Conservation (phyloP, 2,329 filamentous ascomycete genomes). For the Colletotrichum echinochloae region DNA sequence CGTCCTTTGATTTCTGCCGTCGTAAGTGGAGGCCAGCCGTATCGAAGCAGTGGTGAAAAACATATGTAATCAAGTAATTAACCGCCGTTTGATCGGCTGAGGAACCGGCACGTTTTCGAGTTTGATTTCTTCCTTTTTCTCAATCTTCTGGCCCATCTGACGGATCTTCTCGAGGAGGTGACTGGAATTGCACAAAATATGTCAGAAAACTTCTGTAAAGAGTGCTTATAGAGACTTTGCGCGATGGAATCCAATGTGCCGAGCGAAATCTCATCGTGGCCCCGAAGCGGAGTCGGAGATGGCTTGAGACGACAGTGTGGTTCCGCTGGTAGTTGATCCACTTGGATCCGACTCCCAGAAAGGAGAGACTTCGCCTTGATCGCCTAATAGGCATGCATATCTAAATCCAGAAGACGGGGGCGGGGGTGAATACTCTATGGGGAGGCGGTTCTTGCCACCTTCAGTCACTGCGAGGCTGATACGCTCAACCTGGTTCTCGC, state of each 20-base stretch:
- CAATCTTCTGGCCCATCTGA: conserved; percentile 55
- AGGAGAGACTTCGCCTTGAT: conserved; percentile 30
- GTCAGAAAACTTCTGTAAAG: conserved; percentile 49
- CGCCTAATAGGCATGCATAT: conserved; percentile 41
- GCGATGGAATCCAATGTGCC: conserved; percentile 5
- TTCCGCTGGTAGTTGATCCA: conserved; percentile 21
- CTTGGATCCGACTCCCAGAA: conserved; percentile 35
- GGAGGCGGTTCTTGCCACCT: conserved; percentile 64
- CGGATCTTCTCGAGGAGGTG: conserved; percentile 69
- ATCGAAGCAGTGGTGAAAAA: background rate
- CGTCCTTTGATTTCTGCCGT: background rate
- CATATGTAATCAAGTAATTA: conserved; percentile 51
- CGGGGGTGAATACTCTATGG: conserved; percentile 65
- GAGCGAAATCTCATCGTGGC: conserved; percentile 1
- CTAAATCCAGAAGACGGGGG: conserved; percentile 50
- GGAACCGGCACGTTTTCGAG: conserved; percentile 52
- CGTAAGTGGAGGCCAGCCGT: background rate
- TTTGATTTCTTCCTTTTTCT: conserved; percentile 47
- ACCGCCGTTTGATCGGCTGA: conserved; percentile 59
- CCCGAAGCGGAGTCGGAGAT: background rate
- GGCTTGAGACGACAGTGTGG: conserved; percentile 27
- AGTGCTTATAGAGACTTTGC: conserved; percentile 14
- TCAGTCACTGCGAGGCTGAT: conserved; percentile 67
- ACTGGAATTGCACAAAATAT: conserved; percentile 48
- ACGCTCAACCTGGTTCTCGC: conserved; percentile 66